A percentile compares a stretch with the other conserved stretches of the same genome.
phyloP scores from a whole-genome alignment of 2,329 filamentous ascomycete genomes.

The Colletotrichum aenigma region DNA sequence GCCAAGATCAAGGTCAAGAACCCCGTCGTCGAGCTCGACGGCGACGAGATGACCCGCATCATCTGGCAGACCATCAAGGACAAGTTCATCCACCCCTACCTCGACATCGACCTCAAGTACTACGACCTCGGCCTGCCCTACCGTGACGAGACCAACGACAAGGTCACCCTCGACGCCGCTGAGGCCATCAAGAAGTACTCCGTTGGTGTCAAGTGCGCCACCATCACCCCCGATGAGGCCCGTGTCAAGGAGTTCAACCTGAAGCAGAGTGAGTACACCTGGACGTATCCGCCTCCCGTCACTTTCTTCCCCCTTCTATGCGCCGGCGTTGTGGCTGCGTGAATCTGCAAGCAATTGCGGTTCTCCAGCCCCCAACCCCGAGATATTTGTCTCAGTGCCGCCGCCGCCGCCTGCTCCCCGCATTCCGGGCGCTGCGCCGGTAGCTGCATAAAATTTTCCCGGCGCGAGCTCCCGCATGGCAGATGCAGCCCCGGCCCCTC shows the following conservation, averaged over 20 bases:
- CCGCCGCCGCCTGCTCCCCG: background rate
- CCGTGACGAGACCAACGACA: slow-evolving; percentile 93
- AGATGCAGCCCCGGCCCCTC: background rate
- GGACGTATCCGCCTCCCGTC: background rate
- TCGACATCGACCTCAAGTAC: slow-evolving; percentile 98
- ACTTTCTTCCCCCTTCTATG: background rate
- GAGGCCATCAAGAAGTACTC: slow-evolving; percentile 99
- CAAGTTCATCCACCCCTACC: slow-evolving; percentile 95
- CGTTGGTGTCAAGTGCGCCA: slow-evolving; percentile 98
- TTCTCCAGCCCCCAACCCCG: background rate
- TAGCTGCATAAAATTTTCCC: slow-evolving; percentile 1
- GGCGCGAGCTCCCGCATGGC: background rate
- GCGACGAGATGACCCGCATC: slow-evolving; percentile 95
- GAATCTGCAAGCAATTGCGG: background rate
- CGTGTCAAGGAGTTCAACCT: slow-evolving; percentile 98
- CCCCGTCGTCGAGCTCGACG: slow-evolving; percentile 96
- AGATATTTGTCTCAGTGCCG: background rate
- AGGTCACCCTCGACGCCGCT: slow-evolving; percentile 93
- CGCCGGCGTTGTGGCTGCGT: background rate
- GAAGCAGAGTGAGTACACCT: slow-evolving; percentile 80
- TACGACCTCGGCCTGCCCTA: slow-evolving; percentile 93
- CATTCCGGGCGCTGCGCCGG: background rate
- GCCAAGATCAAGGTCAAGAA: slow-evolving; percentile 99
- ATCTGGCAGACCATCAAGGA: slow-evolving; percentile 99
- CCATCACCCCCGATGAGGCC: slow-evolving; percentile 96